These are phyloP conservation scores for Suillus discolor DNA, from an alignment of 768 basidiomycete genomes.

Conservation along the genomic window DNA sequence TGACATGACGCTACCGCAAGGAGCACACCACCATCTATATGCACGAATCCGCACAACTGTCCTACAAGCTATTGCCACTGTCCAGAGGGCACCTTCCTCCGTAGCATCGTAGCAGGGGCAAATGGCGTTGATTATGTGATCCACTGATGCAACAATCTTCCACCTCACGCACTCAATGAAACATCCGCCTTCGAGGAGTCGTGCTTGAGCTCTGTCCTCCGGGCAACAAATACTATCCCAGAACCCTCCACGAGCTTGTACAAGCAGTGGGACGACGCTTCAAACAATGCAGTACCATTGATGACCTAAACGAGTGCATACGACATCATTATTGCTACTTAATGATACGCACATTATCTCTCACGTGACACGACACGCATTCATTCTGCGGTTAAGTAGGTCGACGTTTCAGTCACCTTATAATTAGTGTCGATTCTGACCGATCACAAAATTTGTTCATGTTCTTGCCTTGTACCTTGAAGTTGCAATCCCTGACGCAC, in stretches of 20 bases:
- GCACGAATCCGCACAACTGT: not conserved
- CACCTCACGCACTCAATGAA: not conserved
- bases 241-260: not conserved
- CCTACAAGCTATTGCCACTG: not conserved
- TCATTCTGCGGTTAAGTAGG: no score
- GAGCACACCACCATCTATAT: not conserved
- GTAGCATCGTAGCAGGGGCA: not conserved
- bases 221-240: not conserved
- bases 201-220: not conserved
- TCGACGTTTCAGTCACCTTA: no score
- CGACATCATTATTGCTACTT: fast-evolving
- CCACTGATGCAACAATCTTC: not conserved
- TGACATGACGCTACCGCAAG: not conserved
- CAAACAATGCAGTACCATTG: not conserved
- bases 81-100: not conserved
- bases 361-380: no score
- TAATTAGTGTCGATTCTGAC: no score
- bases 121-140: not conserved
- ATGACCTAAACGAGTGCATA: not conserved
- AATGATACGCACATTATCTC: no score
- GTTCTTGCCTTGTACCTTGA: no score
- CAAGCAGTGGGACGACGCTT: not conserved
- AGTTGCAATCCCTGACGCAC: no score
- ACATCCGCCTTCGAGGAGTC: not conserved
- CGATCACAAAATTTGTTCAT: no score